Evolutionary conservation across 495 filamentous ascomycete genomes (phyloP).

Genomic region (Amniculicola lignicola): DNA sequence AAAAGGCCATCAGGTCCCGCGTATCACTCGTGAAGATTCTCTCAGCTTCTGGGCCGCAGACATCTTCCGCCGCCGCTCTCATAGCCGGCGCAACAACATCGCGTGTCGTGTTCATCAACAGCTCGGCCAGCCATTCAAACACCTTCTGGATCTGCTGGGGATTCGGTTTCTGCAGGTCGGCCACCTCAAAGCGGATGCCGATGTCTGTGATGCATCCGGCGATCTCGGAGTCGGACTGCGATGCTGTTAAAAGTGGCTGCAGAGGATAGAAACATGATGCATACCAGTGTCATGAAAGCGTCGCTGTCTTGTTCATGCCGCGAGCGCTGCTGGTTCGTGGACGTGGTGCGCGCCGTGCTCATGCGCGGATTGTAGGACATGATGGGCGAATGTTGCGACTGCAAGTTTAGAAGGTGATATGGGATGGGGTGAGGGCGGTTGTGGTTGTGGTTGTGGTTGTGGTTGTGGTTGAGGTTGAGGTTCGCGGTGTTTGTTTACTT

Average conservation of each 20-base stretch:
- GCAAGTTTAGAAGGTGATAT: not conserved
- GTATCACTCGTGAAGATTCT: slow-evolving; percentile 77
- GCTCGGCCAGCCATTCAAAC: slow-evolving; percentile 93
- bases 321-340: slow-evolving; percentile 49
- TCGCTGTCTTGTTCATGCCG: slow-evolving; percentile 78
- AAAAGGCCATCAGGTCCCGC: slow-evolving; percentile 90
- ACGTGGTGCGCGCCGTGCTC: slow-evolving; percentile 61
- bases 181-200: slow-evolving; percentile 79
- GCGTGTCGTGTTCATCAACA: slow-evolving; percentile 85
- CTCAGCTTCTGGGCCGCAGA: slow-evolving; percentile 75
- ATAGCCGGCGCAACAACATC: slow-evolving; percentile 93
- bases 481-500: too few species aligned
- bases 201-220: slow-evolving; percentile 96
- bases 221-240: slow-evolving; percentile 77
- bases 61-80: slow-evolving; percentile 80
- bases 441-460: not conserved
- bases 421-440: not conserved
- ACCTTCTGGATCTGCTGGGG: slow-evolving; percentile 91
- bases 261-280: slow-evolving; percentile 5
- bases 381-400: not conserved
- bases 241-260: slow-evolving; percentile 12
- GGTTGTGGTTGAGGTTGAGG: too few species aligned
- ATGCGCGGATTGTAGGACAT: slow-evolving; percentile 53
- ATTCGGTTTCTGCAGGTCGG: slow-evolving; percentile 90
- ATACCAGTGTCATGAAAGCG: slow-evolving; percentile 81